A percentile compares a stretch with the other conserved stretches of the same genome.
Conservation (phyloP, 176 grass and related monocot genomes). For the Paspalum notatum region DNA sequence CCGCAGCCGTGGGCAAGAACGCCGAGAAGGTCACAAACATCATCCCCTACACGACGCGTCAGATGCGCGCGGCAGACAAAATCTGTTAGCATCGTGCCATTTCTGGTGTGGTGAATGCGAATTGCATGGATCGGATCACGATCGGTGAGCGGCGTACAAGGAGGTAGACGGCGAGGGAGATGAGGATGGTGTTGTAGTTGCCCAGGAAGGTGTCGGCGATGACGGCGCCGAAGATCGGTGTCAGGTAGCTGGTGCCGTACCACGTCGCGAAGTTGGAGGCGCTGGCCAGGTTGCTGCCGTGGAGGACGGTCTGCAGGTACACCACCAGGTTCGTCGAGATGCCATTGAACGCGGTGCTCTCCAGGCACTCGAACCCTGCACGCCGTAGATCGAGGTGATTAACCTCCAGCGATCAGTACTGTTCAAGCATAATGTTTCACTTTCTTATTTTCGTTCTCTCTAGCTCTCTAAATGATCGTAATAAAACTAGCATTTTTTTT, state of each 20-base stretch:
- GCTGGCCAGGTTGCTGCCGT: slow-evolving; percentile 53
- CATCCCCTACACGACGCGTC: slow-evolving; percentile 47
- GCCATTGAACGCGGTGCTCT: slow-evolving; percentile 63
- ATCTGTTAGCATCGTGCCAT: background rate
- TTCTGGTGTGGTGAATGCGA: no score
- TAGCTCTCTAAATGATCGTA: background rate
- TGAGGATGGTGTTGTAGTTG: slow-evolving; percentile 62
- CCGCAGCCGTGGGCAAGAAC: slow-evolving; percentile 39
- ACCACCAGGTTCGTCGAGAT: slow-evolving; percentile 60
- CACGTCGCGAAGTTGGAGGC: slow-evolving; percentile 59
- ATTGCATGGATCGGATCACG: background rate
- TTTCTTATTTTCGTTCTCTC: background rate
- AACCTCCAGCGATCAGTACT: background rate
- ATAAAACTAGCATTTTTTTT: background rate
- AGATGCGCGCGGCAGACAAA: background rate
- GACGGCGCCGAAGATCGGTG: slow-evolving; percentile 64
- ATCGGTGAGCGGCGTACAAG: slow-evolving; percentile 20
- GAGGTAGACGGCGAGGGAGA: slow-evolving; percentile 61
- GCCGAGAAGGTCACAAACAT: slow-evolving; percentile 60
- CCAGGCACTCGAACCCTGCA: slow-evolving; percentile 64
- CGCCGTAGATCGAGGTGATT: background rate
- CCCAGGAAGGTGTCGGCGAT: slow-evolving; percentile 64
- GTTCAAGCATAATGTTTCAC: background rate
- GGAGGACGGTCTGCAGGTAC: slow-evolving; percentile 60
- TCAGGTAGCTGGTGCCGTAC: slow-evolving; percentile 60